A percentile compares a stretch with the other conserved stretches of the same genome.
Conservation (phyloP, 257 asterid species). For the Solanum chiquidenum region DNA sequence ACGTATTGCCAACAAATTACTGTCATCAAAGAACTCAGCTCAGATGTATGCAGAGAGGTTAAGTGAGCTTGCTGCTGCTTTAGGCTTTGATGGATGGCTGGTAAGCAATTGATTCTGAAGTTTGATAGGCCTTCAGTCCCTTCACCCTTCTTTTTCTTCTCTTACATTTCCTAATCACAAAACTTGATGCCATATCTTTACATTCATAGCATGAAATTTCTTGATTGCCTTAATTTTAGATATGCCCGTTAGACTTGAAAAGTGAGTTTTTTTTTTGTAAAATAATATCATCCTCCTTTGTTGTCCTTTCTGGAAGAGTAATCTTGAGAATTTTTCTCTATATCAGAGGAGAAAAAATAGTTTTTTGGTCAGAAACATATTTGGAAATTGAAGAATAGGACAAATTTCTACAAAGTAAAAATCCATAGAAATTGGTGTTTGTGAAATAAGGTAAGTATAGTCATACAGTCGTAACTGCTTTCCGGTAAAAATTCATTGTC, state of each 20-base stretch:
- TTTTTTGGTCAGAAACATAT: neutral
- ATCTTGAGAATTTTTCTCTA: neutral
- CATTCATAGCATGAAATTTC: neutral
- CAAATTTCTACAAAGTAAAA: neutral
- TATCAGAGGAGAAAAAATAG: neutral
- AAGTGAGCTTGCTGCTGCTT: conserved; percentile 74
- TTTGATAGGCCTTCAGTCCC: neutral
- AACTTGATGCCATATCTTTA: neutral
- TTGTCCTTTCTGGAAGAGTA: neutral
- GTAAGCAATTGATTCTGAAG: conserved; percentile 28
- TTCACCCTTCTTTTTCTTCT: neutral
- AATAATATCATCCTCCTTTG: neutral
- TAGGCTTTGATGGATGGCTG: conserved; percentile 99
- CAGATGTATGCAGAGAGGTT: conserved; percentile 77
- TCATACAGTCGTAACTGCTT: neutral
- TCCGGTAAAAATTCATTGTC: neutral
- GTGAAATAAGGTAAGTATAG: neutral
- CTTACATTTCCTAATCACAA: neutral
- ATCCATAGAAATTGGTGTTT: neutral
- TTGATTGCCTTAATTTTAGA: neutral
- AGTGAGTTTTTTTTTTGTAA: neutral
- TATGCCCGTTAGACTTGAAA: neutral
- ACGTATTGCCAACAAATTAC: conserved; percentile 39
- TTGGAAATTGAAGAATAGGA: neutral
- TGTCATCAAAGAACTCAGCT: conserved; percentile 56